phyloP scores from a whole-genome alignment of 129 eudicot species.

The Chrysanthemum makinoi region DNA sequence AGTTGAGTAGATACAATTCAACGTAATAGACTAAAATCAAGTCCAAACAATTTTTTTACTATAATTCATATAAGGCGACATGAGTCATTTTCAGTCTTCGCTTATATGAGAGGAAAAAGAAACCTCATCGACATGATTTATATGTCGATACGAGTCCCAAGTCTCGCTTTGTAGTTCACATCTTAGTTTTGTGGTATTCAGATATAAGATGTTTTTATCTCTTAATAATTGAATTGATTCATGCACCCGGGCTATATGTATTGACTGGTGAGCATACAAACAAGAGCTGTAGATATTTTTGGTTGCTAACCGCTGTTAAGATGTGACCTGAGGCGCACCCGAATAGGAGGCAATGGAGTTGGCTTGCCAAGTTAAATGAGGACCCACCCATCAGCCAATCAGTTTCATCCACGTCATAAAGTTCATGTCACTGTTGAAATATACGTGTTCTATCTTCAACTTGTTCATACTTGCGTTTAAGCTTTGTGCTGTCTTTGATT shows the following conservation, averaged over 20 bases:
- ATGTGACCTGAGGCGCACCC: constrained; percentile 15
- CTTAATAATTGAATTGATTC: constrained; percentile 6
- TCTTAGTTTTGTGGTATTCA: constrained; percentile 21
- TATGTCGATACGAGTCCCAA: constrained; percentile 29
- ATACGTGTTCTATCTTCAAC: not conserved
- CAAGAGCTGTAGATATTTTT: not conserved
- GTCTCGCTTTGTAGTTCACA: constrained; percentile 39
- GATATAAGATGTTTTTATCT: constrained; percentile 8
- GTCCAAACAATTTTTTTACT: constrained; percentile 21
- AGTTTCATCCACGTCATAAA: not conserved
- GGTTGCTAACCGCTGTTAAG: constrained; percentile 1
- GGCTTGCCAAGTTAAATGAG: not conserved
- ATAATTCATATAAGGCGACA: constrained; percentile 18
- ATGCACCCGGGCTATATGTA: not conserved
- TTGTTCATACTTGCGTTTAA: not conserved
- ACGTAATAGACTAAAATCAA: not conserved
- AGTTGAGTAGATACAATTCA: constrained; percentile 14
- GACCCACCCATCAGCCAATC: not conserved
- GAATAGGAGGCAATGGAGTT: constrained; percentile 13
- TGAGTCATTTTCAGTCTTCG: constrained; percentile 15
- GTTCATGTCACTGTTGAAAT: not conserved
- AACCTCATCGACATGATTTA: constrained; percentile 30
- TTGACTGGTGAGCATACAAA: constrained; percentile 3
- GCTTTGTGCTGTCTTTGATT: not conserved
- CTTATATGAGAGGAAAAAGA: constrained; percentile 5